Conservation (phyloP, 1,284 basidiomycete species). For the Ustilago crameri region DNA sequence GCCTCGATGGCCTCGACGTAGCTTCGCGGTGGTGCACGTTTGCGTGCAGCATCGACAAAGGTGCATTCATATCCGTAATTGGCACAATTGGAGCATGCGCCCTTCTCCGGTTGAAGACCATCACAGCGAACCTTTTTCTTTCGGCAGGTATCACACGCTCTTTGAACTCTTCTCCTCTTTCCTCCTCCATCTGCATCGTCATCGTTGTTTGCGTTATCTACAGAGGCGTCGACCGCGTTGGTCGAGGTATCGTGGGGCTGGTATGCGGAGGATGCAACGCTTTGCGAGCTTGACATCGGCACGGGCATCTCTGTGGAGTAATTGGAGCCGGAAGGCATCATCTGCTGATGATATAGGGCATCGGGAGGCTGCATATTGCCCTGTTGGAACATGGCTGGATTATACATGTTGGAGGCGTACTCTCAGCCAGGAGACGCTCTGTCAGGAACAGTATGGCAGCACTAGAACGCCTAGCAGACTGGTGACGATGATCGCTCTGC, state of each 20-base stretch:
- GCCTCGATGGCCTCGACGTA: slow-evolving; percentile 63
- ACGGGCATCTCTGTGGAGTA: slow-evolving; percentile 14
- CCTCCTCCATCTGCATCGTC: slow-evolving; percentile 54
- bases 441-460: too few species aligned
- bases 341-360: slow-evolving; percentile 21
- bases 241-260: slow-evolving; percentile 17
- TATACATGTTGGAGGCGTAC: slow-evolving; percentile 4
- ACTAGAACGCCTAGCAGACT: too few species aligned
- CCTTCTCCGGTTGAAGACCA: slow-evolving; percentile 55
- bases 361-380: slow-evolving; percentile 11
- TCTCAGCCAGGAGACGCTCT: not conserved
- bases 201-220: slow-evolving; percentile 27
- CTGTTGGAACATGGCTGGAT: slow-evolving; percentile 20
- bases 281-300: slow-evolving; percentile 10
- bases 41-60: slow-evolving; percentile 56
- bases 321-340: slow-evolving; percentile 15
- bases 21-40: slow-evolving; percentile 42
- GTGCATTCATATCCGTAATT: slow-evolving; percentile 62
- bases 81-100: slow-evolving; percentile 57
- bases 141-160: slow-evolving; percentile 61
- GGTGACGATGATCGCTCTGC: too few species aligned
- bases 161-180: slow-evolving; percentile 56
- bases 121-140: slow-evolving; percentile 64
- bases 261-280: slow-evolving; percentile 5
- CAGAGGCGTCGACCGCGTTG: slow-evolving; percentile 18